These are phyloP conservation scores for Zopfia rhizophila DNA, from an alignment of 2,329 filamentous ascomycete species.

Conservation along the genomic window DNA sequence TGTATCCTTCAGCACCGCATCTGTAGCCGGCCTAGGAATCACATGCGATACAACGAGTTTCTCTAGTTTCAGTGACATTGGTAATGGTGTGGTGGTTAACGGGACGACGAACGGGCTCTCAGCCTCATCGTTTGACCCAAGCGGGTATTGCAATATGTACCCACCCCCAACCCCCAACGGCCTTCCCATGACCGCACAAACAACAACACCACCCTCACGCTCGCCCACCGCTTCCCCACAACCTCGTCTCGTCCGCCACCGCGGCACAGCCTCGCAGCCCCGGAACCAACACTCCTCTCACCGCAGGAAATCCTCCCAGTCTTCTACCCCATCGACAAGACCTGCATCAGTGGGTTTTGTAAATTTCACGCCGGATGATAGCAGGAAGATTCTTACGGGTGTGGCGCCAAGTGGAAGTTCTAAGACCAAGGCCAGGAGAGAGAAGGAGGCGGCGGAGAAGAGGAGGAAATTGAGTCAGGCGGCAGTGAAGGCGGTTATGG, in stretches of 20 bases:
- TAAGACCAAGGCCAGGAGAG: constrained; percentile 93
- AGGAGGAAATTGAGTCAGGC: constrained; percentile 74
- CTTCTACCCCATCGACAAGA: constrained; percentile 33
- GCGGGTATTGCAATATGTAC: constrained; percentile 27
- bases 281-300: constrained; percentile 19
- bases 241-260: constrained; percentile 38
- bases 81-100: constrained; percentile 21
- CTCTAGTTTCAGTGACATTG: constrained; percentile 24
- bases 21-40: constrained; percentile 43
- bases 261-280: constrained; percentile 18
- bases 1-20: constrained; percentile 16
- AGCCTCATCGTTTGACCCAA: constrained; percentile 32
- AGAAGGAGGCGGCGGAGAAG: constrained; percentile 86
- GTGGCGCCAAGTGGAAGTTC: constrained; percentile 91
- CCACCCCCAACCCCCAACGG: constrained; percentile 31
- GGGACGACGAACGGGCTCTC: constrained; percentile 6
- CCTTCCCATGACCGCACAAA: constrained; percentile 13
- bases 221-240: constrained; percentile 33
- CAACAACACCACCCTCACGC: constrained; percentile 30
- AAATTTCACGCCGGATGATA: constrained; percentile 88
- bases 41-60: constrained; percentile 40
- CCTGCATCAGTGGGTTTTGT: constrained; percentile 75
- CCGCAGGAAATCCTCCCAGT: constrained; percentile 32
- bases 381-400: constrained; percentile 80
- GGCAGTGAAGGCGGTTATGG: constrained; percentile 74